phyloP scores from a whole-genome alignment of 2,329 filamentous ascomycete species.

The Colletotrichum liriopes region DNA sequence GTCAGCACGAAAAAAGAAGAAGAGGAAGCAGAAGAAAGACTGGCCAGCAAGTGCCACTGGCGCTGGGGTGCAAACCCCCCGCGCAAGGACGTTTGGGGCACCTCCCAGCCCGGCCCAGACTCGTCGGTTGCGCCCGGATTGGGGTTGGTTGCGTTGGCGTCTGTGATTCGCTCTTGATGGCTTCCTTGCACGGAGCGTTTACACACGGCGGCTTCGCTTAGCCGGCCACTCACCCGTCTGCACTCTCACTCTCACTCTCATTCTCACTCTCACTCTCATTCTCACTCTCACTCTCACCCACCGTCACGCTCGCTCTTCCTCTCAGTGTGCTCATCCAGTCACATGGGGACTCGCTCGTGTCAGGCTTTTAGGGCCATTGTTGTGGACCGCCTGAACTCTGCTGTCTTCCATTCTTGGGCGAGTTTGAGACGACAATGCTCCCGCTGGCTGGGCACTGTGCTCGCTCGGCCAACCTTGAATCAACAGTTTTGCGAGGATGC shows the following conservation, averaged over 20 bases:
- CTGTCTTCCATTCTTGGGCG: no score
- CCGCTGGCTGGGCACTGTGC: no score
- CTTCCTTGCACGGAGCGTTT: not conserved
- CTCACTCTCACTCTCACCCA: not conserved
- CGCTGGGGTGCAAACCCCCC: not conserved
- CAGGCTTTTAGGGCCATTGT: not conserved
- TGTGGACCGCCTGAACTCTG: not conserved
- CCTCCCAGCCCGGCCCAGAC: slow-evolving; percentile 1
- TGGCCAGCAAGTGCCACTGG: not conserved
- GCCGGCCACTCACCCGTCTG: not conserved
- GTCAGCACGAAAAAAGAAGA: no score
- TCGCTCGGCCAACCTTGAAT: no score
- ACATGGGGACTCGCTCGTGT: not conserved
- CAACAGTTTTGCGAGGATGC: no score
- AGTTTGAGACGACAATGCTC: not conserved
- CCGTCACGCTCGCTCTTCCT: not conserved
- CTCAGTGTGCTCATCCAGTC: not conserved
- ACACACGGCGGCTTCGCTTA: not conserved
- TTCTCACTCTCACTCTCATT: not conserved
- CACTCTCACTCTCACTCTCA: not conserved
- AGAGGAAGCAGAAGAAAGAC: not conserved
- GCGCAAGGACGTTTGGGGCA: no score
- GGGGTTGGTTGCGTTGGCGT: not conserved
- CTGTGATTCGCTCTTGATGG: not conserved
- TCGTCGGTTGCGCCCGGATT: slow-evolving; percentile 2